Conservation (phyloP, 179 eudicot genomes). For the Beta corolliflora region DNA sequence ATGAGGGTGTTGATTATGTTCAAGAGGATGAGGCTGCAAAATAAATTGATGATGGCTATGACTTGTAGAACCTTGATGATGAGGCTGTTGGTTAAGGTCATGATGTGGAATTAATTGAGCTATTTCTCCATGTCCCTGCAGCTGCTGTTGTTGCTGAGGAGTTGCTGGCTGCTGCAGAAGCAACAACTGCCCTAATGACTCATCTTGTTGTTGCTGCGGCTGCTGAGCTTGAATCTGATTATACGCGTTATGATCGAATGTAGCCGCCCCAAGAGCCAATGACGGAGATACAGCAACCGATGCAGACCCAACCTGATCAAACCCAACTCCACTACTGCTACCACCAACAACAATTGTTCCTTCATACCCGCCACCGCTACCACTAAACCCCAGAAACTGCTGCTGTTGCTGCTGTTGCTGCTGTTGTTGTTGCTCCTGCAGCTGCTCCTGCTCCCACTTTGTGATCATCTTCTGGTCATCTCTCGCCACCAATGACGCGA, state of each 20-base stretch:
- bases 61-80: not conserved
- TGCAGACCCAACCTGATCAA: slow-evolving; percentile 32
- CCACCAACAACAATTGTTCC: slow-evolving; percentile 8
- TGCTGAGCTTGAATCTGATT: slow-evolving; percentile 46
- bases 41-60: not conserved
- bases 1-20: slow-evolving; percentile 32
- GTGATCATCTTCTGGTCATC: slow-evolving; percentile 69
- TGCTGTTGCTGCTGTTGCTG: slow-evolving; percentile 18
- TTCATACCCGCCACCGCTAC: slow-evolving; percentile 40
- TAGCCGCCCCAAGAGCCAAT: slow-evolving; percentile 45
- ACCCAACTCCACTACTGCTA: slow-evolving; percentile 37
- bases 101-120: slow-evolving; percentile 10
- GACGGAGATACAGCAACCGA: slow-evolving; percentile 41
- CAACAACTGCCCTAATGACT: slow-evolving; percentile 44
- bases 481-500: slow-evolving; percentile 51
- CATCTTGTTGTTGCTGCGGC: slow-evolving; percentile 34
- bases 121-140: slow-evolving; percentile 13
- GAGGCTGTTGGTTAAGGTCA: slow-evolving; percentile 8
- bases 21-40: slow-evolving; percentile 29
- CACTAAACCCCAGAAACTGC: slow-evolving; percentile 40
- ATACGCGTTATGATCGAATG: slow-evolving; percentile 38
- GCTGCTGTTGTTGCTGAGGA: slow-evolving; percentile 16
- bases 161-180: slow-evolving; percentile 43
- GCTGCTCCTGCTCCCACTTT: slow-evolving; percentile 52
- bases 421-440: slow-evolving; percentile 28